A percentile compares a stretch with the other conserved stretches of the same genome.
phyloP scores from a whole-genome alignment of 495 filamentous ascomycete genomes.

The Trichoderma erinaceum region DNA sequence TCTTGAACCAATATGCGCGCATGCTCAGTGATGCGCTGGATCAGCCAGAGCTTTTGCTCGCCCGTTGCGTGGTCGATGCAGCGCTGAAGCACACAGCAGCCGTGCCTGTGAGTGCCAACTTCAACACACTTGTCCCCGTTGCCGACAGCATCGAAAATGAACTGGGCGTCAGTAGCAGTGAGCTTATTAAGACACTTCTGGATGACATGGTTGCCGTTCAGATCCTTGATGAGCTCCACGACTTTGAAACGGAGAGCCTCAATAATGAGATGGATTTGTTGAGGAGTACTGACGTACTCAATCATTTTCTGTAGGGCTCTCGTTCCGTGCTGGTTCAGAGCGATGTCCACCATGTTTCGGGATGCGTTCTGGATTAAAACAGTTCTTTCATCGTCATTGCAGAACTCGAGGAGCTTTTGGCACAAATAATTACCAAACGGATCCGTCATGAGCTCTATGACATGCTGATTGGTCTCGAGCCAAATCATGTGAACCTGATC shows the following conservation, averaged over 20 bases:
- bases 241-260: conserved; percentile 69
- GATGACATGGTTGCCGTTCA: conserved; percentile 98
- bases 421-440: conserved; percentile 98
- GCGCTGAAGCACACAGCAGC: conserved; percentile 94
- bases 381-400: conserved; percentile 89
- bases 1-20: conserved; percentile 83
- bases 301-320: conserved; percentile 99
- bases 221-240: conserved; percentile 87
- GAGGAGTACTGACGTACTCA: conserved; percentile 77
- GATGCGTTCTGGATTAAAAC: conserved; percentile 84
- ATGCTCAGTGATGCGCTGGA: conserved; percentile 75
- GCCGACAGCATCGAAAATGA: conserved; percentile 94
- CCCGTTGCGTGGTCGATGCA: conserved; percentile 97
- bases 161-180: conserved; percentile 70
- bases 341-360: conserved; percentile 78
- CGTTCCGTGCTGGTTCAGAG: conserved; percentile 93
- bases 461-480: conserved; percentile 80
- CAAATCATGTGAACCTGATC: conserved; percentile 89
- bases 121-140: conserved; percentile 60
- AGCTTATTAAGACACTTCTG: conserved; percentile 98
- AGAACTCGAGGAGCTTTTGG: conserved; percentile 92
- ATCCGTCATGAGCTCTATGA: conserved; percentile 96
- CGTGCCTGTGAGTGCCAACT: conserved; percentile 95
- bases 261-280: conserved; percentile 76
- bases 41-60: conserved; percentile 77